Conservation (phyloP, 768 basidiomycete species). For the Panellus pusillus region DNA sequence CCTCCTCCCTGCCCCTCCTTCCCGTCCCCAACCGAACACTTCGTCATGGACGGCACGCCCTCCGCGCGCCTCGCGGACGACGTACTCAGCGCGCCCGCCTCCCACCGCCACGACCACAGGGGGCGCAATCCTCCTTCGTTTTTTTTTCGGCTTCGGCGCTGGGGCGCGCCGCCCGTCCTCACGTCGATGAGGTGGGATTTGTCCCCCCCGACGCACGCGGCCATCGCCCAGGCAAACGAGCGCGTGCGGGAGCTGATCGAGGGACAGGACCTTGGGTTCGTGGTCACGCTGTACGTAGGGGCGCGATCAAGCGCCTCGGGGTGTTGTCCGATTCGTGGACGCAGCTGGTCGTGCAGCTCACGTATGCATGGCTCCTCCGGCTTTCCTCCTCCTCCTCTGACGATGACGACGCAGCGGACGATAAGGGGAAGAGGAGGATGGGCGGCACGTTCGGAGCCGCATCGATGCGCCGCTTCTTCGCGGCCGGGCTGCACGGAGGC, state of each 20-base stretch:
- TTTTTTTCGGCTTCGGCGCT: constrained; percentile 60
- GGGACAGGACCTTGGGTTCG: constrained; percentile 62
- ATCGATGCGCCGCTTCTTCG: constrained; percentile 82
- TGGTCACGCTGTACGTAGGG: constrained; percentile 77
- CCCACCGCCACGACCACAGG: too few relatives aligned
- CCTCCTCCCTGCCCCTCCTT: constrained; percentile 62
- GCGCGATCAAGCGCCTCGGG: constrained; percentile 79
- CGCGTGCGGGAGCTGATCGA: constrained; percentile 59
- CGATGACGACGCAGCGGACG: too few relatives aligned
- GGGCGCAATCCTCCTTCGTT: too few relatives aligned
- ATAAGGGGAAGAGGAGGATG: constrained; percentile 37
- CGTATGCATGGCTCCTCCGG: constrained; percentile 74
- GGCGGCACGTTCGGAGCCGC: constrained; percentile 95
- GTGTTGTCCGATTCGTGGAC: constrained; percentile 96
- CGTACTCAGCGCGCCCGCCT: constrained; percentile 57
- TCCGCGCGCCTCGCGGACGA: constrained; percentile 72
- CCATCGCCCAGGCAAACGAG: constrained; percentile 57
- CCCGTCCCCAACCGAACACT: constrained; percentile 86
- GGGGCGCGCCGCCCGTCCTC: constrained; percentile 37
- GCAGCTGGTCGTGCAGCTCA: constrained; percentile 89
- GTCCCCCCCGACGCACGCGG: constrained; percentile 42
- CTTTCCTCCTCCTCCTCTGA: too few relatives aligned
- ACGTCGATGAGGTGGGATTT: constrained; percentile 65
- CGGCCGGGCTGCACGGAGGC: constrained; percentile 94
- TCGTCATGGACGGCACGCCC: constrained; percentile 88